Conservation (phyloP, 495 filamentous ascomycete species). For the Margaritispora aquatica region DNA sequence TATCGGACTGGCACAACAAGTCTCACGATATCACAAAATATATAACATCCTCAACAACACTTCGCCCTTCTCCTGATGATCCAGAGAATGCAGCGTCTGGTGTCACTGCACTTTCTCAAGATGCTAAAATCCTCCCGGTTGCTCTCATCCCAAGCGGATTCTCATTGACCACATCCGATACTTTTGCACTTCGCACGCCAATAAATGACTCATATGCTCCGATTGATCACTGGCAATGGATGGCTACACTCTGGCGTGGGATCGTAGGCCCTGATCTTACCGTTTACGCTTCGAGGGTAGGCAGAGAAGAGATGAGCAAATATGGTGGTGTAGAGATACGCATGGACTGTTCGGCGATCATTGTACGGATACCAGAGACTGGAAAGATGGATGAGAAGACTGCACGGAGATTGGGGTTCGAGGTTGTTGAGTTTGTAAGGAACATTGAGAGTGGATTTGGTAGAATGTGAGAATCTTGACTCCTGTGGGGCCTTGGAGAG, state of each 20-base stretch:
- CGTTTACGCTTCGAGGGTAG: conserved; percentile 49
- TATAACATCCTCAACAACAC: conserved; percentile 38
- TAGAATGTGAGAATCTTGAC: neutral
- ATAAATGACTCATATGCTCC: conserved; percentile 73
- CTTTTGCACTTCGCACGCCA: conserved; percentile 63
- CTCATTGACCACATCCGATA: conserved; percentile 69
- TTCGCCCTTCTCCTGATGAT: neutral
- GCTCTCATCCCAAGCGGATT: conserved; percentile 65
- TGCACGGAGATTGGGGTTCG: conserved; percentile 68
- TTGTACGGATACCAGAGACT: conserved; percentile 37
- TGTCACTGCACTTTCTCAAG: neutral
- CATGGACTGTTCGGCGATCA: conserved; percentile 38
- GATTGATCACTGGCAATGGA: conserved; percentile 97
- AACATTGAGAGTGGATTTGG: conserved; percentile 16
- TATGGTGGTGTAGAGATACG: conserved; percentile 21
- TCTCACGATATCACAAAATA: conserved; percentile 59
- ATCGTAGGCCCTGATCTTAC: conserved; percentile 84
- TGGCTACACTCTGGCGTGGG: conserved; percentile 88
- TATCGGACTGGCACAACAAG: conserved; percentile 64
- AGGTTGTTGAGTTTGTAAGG: conserved; percentile 75
- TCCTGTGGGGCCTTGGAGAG: neutral
- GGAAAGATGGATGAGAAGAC: conserved; percentile 53
- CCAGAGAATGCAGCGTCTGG: neutral
- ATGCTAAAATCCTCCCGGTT: conserved; percentile 44
- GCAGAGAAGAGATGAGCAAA: conserved; percentile 39